Conservation (phyloP, 371 early-diverging fungal genomes). For the Mucor ambiguus region DNA sequence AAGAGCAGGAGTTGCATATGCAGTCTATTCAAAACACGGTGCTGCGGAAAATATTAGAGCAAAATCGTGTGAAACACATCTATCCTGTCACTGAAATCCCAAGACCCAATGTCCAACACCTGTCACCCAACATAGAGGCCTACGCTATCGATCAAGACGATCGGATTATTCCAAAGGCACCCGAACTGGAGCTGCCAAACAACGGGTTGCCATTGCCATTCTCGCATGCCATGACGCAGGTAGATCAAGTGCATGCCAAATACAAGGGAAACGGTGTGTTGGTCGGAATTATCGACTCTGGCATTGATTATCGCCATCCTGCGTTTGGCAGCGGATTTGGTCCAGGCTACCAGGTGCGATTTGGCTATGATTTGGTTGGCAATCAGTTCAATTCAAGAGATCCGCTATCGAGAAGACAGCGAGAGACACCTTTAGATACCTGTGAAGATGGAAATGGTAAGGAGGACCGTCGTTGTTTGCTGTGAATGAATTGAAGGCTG, state of each 20-base stretch:
- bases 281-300: conserved; percentile 72
- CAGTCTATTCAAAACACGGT: conserved; percentile 11
- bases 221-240: conserved; percentile 64
- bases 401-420: conserved; percentile 7
- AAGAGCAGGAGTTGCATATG: neutral
- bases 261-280: conserved; percentile 65
- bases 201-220: conserved; percentile 10
- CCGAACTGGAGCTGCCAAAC: neutral
- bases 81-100: conserved; percentile 41
- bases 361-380: conserved; percentile 66
- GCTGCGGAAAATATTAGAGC: conserved; percentile 17
- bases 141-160: neutral
- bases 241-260: conserved; percentile 48
- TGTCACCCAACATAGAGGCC: neutral
- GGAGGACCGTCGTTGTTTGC: neutral
- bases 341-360: conserved; percentile 51
- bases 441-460: conserved; percentile 29
- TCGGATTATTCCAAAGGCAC: neutral
- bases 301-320: conserved; percentile 72
- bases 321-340: conserved; percentile 74
- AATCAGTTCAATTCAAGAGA: conserved; percentile 26
- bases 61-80: conserved; percentile 31
- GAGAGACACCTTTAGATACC: conserved; percentile 22
- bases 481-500: neutral
- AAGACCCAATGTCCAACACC: conserved; percentile 23